A percentile compares a stretch with the other conserved stretches of the same genome.
Evolutionary conservation across 2,329 filamentous ascomycete species (phyloP).

Genomic region (Thelonectria olida): DNA sequence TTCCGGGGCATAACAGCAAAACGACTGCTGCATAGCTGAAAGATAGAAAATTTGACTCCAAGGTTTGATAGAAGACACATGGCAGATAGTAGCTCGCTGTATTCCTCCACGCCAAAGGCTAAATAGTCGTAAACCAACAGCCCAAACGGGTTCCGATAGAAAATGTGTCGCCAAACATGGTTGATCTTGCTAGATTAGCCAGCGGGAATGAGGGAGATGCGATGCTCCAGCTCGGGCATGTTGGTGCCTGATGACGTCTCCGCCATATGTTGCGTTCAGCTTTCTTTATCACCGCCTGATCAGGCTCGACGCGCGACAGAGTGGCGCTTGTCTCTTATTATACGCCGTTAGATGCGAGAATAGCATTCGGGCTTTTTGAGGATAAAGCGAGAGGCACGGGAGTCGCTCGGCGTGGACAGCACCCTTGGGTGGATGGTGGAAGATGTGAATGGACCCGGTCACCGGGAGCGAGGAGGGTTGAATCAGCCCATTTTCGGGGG

Average conservation of each 20-base stretch:
- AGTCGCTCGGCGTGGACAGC: conserved; percentile 3
- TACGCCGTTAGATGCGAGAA: background rate
- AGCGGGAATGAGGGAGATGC: background rate
- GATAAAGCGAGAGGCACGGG: background rate
- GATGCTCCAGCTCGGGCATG: background rate
- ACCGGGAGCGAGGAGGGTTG: conserved; percentile 6
- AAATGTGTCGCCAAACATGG: background rate
- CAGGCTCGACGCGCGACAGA: background rate
- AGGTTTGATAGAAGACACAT: background rate
- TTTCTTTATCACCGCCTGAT: background rate
- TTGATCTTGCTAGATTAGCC: conserved; percentile 1
- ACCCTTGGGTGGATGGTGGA: conserved; percentile 10
- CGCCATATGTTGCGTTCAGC: background rate
- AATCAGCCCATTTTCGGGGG: conserved; percentile 12
- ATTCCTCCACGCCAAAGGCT: background rate
- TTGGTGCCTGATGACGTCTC: background rate
- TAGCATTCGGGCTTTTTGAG: background rate
- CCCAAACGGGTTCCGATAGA: background rate
- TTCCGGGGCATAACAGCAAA: background rate
- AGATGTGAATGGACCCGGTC: conserved; percentile 8
- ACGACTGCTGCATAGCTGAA: background rate
- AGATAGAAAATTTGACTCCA: background rate
- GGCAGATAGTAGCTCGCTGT: background rate
- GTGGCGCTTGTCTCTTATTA: background rate
- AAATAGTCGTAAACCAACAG: background rate